Percentiles rank a stretch among this genome's conserved stretches.
phyloP scores from a whole-genome alignment of 2,329 filamentous ascomycete species.

The Setomelanomma holmii region DNA sequence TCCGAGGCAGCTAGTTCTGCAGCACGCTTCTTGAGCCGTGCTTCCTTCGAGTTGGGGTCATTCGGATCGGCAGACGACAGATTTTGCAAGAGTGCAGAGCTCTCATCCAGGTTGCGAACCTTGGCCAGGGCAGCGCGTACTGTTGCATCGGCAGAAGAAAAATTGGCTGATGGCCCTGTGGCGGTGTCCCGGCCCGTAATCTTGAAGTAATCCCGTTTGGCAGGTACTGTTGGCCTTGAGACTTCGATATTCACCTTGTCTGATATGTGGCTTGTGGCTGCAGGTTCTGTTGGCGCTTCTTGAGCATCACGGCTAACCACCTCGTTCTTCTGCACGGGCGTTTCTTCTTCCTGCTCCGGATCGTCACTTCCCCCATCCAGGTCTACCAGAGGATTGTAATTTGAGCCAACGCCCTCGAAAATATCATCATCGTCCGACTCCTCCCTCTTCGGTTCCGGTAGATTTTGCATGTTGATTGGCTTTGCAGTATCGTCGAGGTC shows the following conservation, averaged over 20 bases:
- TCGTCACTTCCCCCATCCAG: conserved; percentile 57
- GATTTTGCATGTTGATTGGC: conserved; percentile 49
- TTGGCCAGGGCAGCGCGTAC: conserved; percentile 86
- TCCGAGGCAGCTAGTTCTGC: conserved; percentile 75
- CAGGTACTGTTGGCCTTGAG: conserved; percentile 9
- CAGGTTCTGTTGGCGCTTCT: conserved; percentile 6
- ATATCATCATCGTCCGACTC: conserved; percentile 65
- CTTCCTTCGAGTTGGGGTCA: conserved; percentile 62
- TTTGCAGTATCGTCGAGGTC: conserved; percentile 55
- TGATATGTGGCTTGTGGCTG: background rate
- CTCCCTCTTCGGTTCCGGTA: conserved; percentile 49
- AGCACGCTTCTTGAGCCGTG: conserved; percentile 66
- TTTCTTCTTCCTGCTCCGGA: conserved; percentile 14
- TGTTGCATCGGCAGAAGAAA: conserved; percentile 70
- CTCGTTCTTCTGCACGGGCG: background rate
- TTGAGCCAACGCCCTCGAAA: conserved; percentile 65
- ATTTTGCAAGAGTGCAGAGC: conserved; percentile 53
- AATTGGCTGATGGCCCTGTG: conserved; percentile 42
- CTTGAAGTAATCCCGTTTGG: conserved; percentile 33
- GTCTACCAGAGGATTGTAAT: conserved; percentile 66
- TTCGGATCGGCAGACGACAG: conserved; percentile 24
- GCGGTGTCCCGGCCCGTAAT: conserved; percentile 9
- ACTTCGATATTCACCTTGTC: background rate
- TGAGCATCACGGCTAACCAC: background rate
- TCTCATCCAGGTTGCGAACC: conserved; percentile 63